Conservation (phyloP, 164 flowering plant genomes). For the Annona squamosa region DNA sequence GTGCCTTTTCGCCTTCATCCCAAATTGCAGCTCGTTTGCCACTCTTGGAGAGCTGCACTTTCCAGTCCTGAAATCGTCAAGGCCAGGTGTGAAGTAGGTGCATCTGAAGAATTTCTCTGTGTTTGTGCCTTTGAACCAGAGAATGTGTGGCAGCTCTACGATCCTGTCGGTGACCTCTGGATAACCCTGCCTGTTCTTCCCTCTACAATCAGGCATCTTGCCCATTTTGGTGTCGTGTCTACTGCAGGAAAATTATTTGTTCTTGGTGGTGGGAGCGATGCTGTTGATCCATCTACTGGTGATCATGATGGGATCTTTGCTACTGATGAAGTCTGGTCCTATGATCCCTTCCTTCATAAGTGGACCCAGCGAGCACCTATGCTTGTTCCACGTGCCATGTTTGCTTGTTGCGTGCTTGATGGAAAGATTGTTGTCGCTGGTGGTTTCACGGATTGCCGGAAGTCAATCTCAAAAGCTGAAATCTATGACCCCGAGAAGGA, state of each 20-base stretch:
- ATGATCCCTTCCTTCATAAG: slow-evolving; percentile 51
- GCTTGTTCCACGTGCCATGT: slow-evolving; percentile 90
- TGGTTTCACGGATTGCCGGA: slow-evolving; percentile 76
- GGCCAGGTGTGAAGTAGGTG: slow-evolving; percentile 63
- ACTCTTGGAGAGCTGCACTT: slow-evolving; percentile 71
- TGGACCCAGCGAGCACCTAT: slow-evolving; percentile 70
- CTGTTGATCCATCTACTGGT: slow-evolving; percentile 85
- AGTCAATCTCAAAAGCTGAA: slow-evolving; percentile 80
- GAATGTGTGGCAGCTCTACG: slow-evolving; percentile 88
- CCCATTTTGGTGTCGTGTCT: slow-evolving; percentile 76
- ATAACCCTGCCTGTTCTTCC: slow-evolving; percentile 80
- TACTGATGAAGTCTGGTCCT: slow-evolving; percentile 89
- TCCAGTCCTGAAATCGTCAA: slow-evolving; percentile 62
- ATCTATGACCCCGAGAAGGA: slow-evolving; percentile 80
- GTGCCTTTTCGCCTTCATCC: slow-evolving; percentile 75
- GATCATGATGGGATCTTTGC: slow-evolving; percentile 92
- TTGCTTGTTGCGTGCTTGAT: slow-evolving; percentile 79
- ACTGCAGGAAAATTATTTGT: slow-evolving; percentile 73
- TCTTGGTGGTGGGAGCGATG: slow-evolving; percentile 93
- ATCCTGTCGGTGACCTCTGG: slow-evolving; percentile 73
- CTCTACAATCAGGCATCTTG: slow-evolving; percentile 69
- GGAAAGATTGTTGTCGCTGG: slow-evolving; percentile 92
- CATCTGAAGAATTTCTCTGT: slow-evolving; percentile 66
- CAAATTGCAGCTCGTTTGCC: slow-evolving; percentile 72
- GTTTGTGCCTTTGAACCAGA: slow-evolving; percentile 83